A percentile compares a stretch with the other conserved stretches of the same genome.
Conservation (phyloP, 2,329 filamentous ascomycete species). For the Aspergillus neoniger region DNA sequence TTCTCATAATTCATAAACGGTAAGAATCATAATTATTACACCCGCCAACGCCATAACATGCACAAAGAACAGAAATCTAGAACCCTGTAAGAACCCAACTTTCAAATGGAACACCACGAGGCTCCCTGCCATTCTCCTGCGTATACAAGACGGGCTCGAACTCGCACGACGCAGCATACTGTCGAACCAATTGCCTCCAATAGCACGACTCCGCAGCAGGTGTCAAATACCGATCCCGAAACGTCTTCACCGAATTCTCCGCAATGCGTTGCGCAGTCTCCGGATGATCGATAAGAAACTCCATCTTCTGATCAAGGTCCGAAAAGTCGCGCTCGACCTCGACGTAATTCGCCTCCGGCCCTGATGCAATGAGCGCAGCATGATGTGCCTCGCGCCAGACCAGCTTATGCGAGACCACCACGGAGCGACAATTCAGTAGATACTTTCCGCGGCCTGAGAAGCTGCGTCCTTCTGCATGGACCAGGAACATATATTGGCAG, state of each 20-base stretch:
- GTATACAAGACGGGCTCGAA: slow-evolving; percentile 44
- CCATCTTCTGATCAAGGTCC: slow-evolving; percentile 52
- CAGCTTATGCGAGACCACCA: slow-evolving; percentile 53
- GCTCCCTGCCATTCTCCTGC: slow-evolving; percentile 30
- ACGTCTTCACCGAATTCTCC: slow-evolving; percentile 49
- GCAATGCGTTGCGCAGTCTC: slow-evolving; percentile 53
- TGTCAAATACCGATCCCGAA: slow-evolving; percentile 57
- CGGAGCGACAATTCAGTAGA: slow-evolving; percentile 54
- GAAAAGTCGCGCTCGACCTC: slow-evolving; percentile 57
- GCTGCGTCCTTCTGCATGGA: slow-evolving; percentile 56
- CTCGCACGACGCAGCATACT: slow-evolving; percentile 42
- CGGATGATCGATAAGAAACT: slow-evolving; percentile 47
- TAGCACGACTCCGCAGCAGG: slow-evolving; percentile 59
- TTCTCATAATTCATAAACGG: not conserved
- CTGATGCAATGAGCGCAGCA: slow-evolving; percentile 47
- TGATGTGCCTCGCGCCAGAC: slow-evolving; percentile 54
- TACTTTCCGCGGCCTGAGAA: slow-evolving; percentile 59
- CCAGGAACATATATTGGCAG: slow-evolving; percentile 57
- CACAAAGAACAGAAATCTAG: not conserved
- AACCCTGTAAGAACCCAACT: slow-evolving; percentile 38
- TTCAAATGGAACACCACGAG: slow-evolving; percentile 44
- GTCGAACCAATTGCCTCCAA: slow-evolving; percentile 52
- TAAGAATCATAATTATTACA: not conserved
- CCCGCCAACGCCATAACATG: not conserved
- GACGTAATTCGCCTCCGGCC: slow-evolving; percentile 54